Base-by-base conservation (phyloP, 225 moss, liverwort and hornwort species). In the Pleurozium schreberi region DNA sequence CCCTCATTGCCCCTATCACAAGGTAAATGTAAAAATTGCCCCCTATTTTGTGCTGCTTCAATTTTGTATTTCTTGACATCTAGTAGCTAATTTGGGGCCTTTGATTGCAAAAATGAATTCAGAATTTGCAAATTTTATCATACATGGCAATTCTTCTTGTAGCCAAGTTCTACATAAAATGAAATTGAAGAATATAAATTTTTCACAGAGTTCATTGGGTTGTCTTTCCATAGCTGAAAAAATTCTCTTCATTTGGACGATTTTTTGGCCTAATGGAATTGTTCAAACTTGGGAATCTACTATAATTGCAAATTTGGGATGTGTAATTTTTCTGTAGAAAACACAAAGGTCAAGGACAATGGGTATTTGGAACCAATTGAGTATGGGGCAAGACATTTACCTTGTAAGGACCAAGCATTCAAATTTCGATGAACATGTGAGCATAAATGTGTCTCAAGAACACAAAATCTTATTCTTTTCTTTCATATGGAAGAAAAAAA, bases 281-380 rank as follows among this genome's bases (percentile, higher is more conserved):
- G 23, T 57, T 58, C 12, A 27, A 58, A 57, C 9, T 11, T 57
- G 0, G 18, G 52, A 57, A 26, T n/a, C 4, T 7, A 26, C 10
- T n/a, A 0, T n/a, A n/a, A n/a, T n/a, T 55, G 3, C 2, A 3
- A 36, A 57, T 57, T 34, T 57, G 0, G 17, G 2, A 27, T 16
- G 11, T 7, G 3, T 26, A 25, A 18, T 22, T 76, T 0, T 14
- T 52, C 5, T 14, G 15, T 10, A 1, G 2, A 53, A 36, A 77
- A 77, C 53, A 16, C 15, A 53, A 77, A 74, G 4, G 31, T 49
- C 19, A 4, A 31, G 22, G 9, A 23, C 22, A 14, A 52, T 50
- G 36, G 13, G 2, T 36, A 52, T 36, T 36, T 77, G 15, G 4
- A 36, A 53, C 23, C 15, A 14, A 36, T 36, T 22, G 21, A 77